Evolutionary conservation across 352 stramenopile genomes (phyloP).

Genomic region (Lagenidium giganteum): DNA sequence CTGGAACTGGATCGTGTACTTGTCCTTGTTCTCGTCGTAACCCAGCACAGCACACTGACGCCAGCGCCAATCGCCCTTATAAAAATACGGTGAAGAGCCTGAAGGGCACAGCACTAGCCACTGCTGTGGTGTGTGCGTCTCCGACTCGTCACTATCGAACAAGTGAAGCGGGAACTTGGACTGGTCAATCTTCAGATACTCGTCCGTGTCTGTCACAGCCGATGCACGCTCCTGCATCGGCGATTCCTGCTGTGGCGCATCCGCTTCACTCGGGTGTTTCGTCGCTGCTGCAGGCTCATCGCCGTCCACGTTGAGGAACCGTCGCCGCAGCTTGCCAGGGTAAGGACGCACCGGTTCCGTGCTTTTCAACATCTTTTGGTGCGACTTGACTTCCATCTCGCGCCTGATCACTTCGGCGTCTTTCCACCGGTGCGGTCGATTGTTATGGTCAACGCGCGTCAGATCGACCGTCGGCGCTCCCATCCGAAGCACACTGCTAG

Average conservation of each 20-base stretch:
- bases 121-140: constrained; percentile 61
- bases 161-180: constrained; percentile 89
- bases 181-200: constrained; percentile 86
- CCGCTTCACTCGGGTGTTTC: not conserved
- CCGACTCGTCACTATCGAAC: constrained; percentile 88
- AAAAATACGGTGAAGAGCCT: constrained; percentile 76
- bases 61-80: constrained; percentile 85
- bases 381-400: constrained; percentile 55
- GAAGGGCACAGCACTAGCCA: constrained; percentile 55
- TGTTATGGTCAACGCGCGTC: constrained; percentile 80
- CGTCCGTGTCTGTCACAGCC: constrained; percentile 29
- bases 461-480: constrained; percentile 28
- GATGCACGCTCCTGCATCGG: constrained; percentile 3
- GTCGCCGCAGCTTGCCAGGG: constrained; percentile 47
- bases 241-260: too few species aligned
- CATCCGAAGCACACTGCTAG: too few species aligned
- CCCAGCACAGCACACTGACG: constrained; percentile 50
- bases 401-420: constrained; percentile 51
- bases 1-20: constrained; percentile 85
- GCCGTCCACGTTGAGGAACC: constrained; percentile 26
- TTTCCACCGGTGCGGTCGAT: constrained; percentile 84
- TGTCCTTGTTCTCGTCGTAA: constrained; percentile 55
- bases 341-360: constrained; percentile 50
- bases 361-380: constrained; percentile 49
- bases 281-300: not conserved